Evolutionary conservation across 2,329 filamentous ascomycete species (phyloP).

Genomic region (Diplodia sapinea): DNA sequence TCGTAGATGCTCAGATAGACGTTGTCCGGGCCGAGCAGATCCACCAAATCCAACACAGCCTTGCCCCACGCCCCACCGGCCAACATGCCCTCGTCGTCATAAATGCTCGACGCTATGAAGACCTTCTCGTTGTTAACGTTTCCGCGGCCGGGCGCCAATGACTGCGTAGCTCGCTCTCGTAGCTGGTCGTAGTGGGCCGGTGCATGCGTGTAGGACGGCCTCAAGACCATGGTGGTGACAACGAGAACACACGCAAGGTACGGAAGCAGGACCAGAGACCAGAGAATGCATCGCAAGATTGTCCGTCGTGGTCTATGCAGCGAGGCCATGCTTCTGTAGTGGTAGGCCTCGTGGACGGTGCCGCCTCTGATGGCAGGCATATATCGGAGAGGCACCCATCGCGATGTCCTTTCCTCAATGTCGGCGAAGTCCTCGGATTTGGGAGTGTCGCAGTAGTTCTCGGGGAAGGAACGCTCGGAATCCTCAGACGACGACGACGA

Average conservation of each 20-base stretch:
- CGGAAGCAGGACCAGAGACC: constrained; percentile 42
- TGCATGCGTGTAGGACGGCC: constrained; percentile 62
- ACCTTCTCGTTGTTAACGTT: constrained; percentile 67
- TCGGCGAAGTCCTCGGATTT: constrained; percentile 22
- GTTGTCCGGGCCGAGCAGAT: constrained; percentile 70
- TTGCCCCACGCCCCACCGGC: constrained; percentile 69
- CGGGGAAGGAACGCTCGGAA: constrained; percentile 26
- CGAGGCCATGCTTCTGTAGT: constrained; percentile 26
- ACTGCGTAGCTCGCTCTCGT: constrained; percentile 42
- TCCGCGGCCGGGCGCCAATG: constrained; percentile 48
- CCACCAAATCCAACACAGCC: constrained; percentile 65
- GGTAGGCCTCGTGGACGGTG: constrained; percentile 20
- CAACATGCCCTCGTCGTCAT: constrained; percentile 66
- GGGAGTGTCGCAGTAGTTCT: constrained; percentile 27
- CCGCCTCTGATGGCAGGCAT: constrained; percentile 28
- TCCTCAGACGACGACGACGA: constrained; percentile 23
- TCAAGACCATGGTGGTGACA: constrained; percentile 55
- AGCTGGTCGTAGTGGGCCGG: constrained; percentile 59
- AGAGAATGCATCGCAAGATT: constrained; percentile 37
- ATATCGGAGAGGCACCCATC: constrained; percentile 27
- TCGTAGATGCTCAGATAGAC: constrained; percentile 77
- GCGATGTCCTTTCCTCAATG: constrained; percentile 14
- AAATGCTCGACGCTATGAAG: constrained; percentile 76
- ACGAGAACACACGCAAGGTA: constrained; percentile 46
- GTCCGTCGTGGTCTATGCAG: constrained; percentile 27